Percentiles rank a stretch among this genome's conserved stretches.
Evolutionary conservation across 208 protist species (phyloP).

Genomic region (Herpetomonas muscarum): DNA sequence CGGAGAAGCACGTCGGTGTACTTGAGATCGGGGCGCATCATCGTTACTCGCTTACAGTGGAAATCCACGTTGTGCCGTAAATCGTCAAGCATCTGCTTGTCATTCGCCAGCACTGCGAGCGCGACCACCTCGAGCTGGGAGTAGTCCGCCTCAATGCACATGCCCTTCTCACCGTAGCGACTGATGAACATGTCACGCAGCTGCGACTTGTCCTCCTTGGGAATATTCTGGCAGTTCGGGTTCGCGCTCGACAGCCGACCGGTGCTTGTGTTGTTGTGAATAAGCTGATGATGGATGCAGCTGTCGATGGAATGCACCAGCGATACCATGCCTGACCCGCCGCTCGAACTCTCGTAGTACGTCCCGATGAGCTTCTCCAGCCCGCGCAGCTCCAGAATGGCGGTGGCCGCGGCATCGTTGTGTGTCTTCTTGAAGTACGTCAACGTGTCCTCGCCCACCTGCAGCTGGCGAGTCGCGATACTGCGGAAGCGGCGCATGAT

Average conservation of each 20-base stretch:
- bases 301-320: conserved; percentile 86
- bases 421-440: conserved; percentile 85
- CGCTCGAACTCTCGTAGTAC: conserved; percentile 90
- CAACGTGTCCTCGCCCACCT: conserved; percentile 85
- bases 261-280: conserved; percentile 91
- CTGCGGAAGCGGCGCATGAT: conserved; percentile 83
- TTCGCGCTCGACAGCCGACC: conserved; percentile 85
- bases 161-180: conserved; percentile 80
- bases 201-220: conserved; percentile 87
- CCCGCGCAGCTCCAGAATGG: conserved; percentile 80
- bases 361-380: conserved; percentile 90
- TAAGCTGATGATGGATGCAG: conserved; percentile 92
- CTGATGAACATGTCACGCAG: conserved; percentile 90
- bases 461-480: conserved; percentile 72
- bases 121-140: conserved; percentile 92
- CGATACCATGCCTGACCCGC: conserved; percentile 89
- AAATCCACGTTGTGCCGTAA: conserved; percentile 88
- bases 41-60: conserved; percentile 92
- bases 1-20: conserved; percentile 87
- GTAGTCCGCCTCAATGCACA: conserved; percentile 92
- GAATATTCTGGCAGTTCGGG: conserved; percentile 93
- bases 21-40: conserved; percentile 90
- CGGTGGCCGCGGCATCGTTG: conserved; percentile 64
- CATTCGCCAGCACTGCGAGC: conserved; percentile 83
- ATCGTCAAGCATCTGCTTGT: conserved; percentile 90